Base-by-base conservation (phyloP, 2,329 filamentous ascomycete genomes). In the Colletotrichum lupini region DNA sequence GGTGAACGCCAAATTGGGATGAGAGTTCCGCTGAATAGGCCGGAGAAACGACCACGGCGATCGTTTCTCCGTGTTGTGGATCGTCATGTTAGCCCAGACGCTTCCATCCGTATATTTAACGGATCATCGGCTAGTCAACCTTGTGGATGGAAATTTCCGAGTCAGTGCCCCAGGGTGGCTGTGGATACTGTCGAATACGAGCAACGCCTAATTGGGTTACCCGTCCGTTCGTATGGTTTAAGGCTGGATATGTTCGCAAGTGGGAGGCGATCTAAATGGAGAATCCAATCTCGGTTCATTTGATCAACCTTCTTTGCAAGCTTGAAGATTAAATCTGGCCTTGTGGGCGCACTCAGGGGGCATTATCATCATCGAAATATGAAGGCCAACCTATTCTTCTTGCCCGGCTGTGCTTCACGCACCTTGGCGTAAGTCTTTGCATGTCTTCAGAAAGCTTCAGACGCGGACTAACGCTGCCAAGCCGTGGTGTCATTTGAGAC, bases 201-300 rank as follows among this genome's bases (percentile, higher is more conserved):
- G 55, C 60, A 26, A 32, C 0, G 24, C 46, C 35, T 22, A 61
- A 42, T 67, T 67, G 46, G 63, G n/a, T 53, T 8, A 0, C 14
- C 32, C 37, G 37, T n/a, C 24, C 16, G 12, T 26, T n/a, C 6
- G 30, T 67, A 64, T 32, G 35, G 63, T 46, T 61, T 60, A n/a
- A 67, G 56, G 49, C 63, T 32, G 68, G 61, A 66, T 14, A 19
- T 16, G 19, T 32, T 30, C 62, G 26, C 11, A 19, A 12, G 24
- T n/a, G 19, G 46, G 32, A 55, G 22, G 2, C 22, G 26, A 22
- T 24, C 46, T 28, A n/a, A 46, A 42, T 60, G 68, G 68, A 35
- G 37, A 37, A 14, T 28, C 24, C 53, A 63, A 72, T 72, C 14
- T 69, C 58, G 69, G 65, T 72, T 69, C 52, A 19, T 14, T 26